These are phyloP conservation scores for Colletotrichum endophyticum DNA, from an alignment of 2,329 filamentous ascomycete genomes.

Conservation along the genomic window DNA sequence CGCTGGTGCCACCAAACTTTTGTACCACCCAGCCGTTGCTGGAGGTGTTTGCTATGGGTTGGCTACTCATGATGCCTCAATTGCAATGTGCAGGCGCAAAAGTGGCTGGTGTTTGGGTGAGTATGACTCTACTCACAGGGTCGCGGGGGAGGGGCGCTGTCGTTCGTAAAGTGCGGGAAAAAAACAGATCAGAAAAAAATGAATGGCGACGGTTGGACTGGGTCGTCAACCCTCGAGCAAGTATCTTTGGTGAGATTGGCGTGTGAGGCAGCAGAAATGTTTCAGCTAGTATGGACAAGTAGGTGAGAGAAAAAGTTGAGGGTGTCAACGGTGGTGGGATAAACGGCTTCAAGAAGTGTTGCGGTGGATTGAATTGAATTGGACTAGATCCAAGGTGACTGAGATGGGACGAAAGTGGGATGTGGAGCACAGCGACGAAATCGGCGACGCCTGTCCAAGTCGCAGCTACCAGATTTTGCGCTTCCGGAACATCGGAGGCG, in stretches of 20 bases:
- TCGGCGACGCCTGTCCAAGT: slow-evolving; percentile 17
- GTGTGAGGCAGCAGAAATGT: neutral
- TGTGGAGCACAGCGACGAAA: slow-evolving; percentile 18
- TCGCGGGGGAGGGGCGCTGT: slow-evolving; percentile 9
- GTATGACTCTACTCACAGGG: slow-evolving; percentile 1
- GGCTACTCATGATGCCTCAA: slow-evolving; percentile 14
- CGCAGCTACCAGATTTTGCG: slow-evolving; percentile 14
- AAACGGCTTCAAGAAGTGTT: neutral
- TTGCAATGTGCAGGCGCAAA: neutral
- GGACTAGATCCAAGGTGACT: neutral
- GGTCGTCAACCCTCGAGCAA: slow-evolving; percentile 2
- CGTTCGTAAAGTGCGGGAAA: neutral
- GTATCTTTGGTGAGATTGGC: neutral
- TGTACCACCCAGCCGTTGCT: slow-evolving; percentile 80
- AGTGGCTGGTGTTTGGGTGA: neutral
- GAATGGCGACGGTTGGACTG: slow-evolving; percentile 6
- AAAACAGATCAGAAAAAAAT: neutral
- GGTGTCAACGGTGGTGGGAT: neutral
- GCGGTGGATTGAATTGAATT: slow-evolving; percentile 2
- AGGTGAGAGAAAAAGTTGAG: neutral
- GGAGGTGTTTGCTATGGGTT: slow-evolving; percentile 34
- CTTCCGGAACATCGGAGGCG: slow-evolving; percentile 19
- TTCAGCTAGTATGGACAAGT: neutral
- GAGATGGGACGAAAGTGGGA: slow-evolving; percentile 20
- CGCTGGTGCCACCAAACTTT: slow-evolving; percentile 94